Base-by-base conservation (phyloP, 495 filamentous ascomycete species). In the Astrothelium subdiscretum region DNA sequence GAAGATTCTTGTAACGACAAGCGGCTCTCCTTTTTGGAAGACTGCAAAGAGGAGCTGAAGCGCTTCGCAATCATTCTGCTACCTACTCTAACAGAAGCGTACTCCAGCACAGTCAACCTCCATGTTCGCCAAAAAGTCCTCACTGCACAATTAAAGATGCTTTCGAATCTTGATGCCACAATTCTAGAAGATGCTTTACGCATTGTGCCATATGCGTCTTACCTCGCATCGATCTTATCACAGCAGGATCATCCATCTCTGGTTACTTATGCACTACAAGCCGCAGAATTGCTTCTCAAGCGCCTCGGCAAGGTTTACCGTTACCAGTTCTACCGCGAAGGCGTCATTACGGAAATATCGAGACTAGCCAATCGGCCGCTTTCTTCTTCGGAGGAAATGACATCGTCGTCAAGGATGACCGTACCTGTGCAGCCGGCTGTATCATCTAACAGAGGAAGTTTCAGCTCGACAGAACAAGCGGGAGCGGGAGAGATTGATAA, bases 21-120 rank as follows among this genome's bases (percentile, higher is more conserved):
- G 73, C 83, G 92, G 42, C 74, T 91, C 13, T 83, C 88, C 42
- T 78, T 92, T 2, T 76, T 99, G 42, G 79, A 87, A 65, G 83
- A 80, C 24, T 96, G 92, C 79, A 91, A 89, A 68, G 74, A 86
- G 11, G 87, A 97, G 72, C 81, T 97, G 31, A 88, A 87, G 68
- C 86, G 95, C 29, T 99, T 99, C 71, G 91, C 91, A 12, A 83
- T 94, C 63, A 91, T 99, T 58, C 77, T 99, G n/a, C 85, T 99
- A 63, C 95, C 95, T 3, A 99, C 95, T 18, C 78, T 99, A 40
- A 97, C 95, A 20, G 92, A 99, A 69, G 95, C 92, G 2, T 99
- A 94, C 70, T 96, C 94, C 2, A 97, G 94, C 74, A 99, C 95
- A 3, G 92, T 99, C 62, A 99, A 99, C 71, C 77, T 97, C n/a